A percentile compares a stretch with the other conserved stretches of the same genome.
Evolutionary conservation across 495 filamentous ascomycete species (phyloP).

Genomic region (Bacidia rubella): DNA sequence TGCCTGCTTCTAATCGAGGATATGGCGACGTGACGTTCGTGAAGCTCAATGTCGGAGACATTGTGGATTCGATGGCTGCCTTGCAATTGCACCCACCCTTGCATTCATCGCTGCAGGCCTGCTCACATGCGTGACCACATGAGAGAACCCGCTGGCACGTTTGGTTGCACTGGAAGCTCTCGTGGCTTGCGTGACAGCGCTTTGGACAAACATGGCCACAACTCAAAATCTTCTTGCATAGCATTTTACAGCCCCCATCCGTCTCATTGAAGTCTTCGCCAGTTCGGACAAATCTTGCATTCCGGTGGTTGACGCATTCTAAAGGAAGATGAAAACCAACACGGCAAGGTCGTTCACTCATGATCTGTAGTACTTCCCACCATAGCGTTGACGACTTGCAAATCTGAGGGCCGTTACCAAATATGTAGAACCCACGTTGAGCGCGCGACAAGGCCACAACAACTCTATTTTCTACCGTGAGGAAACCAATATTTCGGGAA

Average conservation of each 20-base stretch:
- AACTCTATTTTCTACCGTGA: conserved; percentile 61
- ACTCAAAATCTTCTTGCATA: conserved; percentile 23
- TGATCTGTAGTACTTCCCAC: conserved; percentile 25
- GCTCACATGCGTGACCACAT: conserved; percentile 22
- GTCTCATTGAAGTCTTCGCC: conserved; percentile 13
- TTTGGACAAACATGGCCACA: conserved; percentile 31
- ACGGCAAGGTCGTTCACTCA: conserved; percentile 21
- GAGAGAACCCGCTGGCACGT: conserved; percentile 19
- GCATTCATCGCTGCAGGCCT: conserved; percentile 11
- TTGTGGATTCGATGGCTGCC: neutral
- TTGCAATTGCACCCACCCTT: conserved; percentile 7
- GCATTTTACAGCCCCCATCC: conserved; percentile 34
- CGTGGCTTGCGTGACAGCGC: conserved; percentile 26
- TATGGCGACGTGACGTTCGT: too few relatives aligned
- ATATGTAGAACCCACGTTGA: conserved; percentile 72
- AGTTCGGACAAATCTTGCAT: conserved; percentile 23
- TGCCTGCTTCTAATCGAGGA: too few relatives aligned
- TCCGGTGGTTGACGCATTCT: conserved; percentile 28
- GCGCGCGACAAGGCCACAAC: conserved; percentile 86
- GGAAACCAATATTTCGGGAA: conserved; percentile 48
- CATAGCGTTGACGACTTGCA: conserved; percentile 23
- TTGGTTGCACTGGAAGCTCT: conserved; percentile 20
- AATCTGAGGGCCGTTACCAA: conserved; percentile 58
- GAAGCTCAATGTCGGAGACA: too few relatives aligned
- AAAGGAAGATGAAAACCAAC: conserved; percentile 28